Evolutionary conservation across 2,329 filamentous ascomycete species (phyloP).

Genomic region (Arthrobotrys sinensis): DNA sequence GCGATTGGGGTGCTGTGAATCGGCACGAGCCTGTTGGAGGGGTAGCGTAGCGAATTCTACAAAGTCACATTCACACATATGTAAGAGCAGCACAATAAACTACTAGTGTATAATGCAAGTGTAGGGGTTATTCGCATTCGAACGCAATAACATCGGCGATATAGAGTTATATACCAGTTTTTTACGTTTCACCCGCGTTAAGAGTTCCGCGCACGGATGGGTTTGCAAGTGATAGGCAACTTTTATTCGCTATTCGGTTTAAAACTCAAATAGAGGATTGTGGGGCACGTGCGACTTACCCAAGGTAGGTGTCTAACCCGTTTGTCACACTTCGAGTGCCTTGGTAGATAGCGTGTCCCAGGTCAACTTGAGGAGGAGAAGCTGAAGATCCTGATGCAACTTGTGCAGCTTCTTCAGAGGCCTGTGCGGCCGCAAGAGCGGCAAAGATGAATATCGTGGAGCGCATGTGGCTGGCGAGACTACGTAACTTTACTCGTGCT

Average conservation of each 20-base stretch:
- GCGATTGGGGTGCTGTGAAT: constrained; percentile 13
- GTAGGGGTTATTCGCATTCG: no score
- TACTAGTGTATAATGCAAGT: no score
- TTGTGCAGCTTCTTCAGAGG: constrained; percentile 6
- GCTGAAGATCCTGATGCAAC: not conserved
- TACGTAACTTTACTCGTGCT: not conserved
- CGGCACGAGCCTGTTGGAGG: constrained; percentile 6
- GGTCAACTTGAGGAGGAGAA: constrained; percentile 13
- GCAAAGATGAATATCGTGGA: constrained; percentile 13
- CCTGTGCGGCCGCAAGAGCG: constrained; percentile 18
- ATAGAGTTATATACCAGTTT: no score
- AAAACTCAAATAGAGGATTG: no score
- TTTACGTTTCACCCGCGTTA: not conserved
- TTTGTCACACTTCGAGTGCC: constrained; percentile 3
- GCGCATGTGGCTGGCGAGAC: constrained; percentile 18
- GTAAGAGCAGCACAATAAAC: no score
- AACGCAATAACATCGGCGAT: no score
- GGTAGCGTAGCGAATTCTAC: constrained; percentile 22
- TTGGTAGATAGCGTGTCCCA: constrained; percentile 23
- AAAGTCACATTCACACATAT: not conserved
- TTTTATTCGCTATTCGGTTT: no score
- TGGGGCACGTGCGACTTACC: constrained; percentile 10
- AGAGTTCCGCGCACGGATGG: no score
- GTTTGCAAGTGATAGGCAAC: no score
- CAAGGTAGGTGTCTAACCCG: constrained; percentile 28